Percentiles rank a stretch among this genome's conserved stretches.
Evolutionary conservation across 345 rosid genomes (phyloP).

Genomic region (Heritiera fomes): DNA sequence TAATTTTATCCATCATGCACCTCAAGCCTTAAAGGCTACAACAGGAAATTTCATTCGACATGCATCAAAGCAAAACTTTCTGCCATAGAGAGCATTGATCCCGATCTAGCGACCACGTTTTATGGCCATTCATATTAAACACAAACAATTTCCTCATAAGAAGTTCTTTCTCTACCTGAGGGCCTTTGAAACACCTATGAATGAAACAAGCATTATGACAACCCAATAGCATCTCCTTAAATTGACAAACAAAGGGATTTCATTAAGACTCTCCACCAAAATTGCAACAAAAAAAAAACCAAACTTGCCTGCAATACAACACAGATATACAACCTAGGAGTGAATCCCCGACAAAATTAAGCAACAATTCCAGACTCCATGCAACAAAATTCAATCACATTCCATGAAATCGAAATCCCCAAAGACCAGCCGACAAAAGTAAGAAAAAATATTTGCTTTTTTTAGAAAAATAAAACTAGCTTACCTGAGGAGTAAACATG

Average conservation of each 20-base stretch:
- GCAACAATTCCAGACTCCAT: background rate
- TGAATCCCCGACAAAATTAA: background rate
- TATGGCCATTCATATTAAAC: too few relatives aligned
- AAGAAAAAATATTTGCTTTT: background rate
- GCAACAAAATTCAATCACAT: slow-evolving; percentile 21
- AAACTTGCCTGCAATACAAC: background rate
- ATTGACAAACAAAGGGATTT: background rate
- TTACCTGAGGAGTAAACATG: slow-evolving; percentile 95
- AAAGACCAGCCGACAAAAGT: background rate
- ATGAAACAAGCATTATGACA: too few relatives aligned
- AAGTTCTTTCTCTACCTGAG: too few relatives aligned
- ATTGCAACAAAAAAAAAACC: background rate
- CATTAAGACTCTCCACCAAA: background rate
- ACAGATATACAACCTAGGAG: background rate
- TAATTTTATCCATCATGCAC: too few relatives aligned
- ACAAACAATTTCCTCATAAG: too few relatives aligned
- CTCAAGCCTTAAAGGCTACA: too few relatives aligned
- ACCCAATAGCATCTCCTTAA: background rate
- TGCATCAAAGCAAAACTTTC: too few relatives aligned
- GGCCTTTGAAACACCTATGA: too few relatives aligned
- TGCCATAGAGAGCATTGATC: too few relatives aligned
- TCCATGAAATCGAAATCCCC: slow-evolving; percentile 7
- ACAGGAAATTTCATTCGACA: too few relatives aligned
- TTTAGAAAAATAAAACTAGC: background rate
- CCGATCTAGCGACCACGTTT: too few relatives aligned